Base-by-base conservation (phyloP, 345 rosid genomes). In the Lepidium didymum region DNA sequence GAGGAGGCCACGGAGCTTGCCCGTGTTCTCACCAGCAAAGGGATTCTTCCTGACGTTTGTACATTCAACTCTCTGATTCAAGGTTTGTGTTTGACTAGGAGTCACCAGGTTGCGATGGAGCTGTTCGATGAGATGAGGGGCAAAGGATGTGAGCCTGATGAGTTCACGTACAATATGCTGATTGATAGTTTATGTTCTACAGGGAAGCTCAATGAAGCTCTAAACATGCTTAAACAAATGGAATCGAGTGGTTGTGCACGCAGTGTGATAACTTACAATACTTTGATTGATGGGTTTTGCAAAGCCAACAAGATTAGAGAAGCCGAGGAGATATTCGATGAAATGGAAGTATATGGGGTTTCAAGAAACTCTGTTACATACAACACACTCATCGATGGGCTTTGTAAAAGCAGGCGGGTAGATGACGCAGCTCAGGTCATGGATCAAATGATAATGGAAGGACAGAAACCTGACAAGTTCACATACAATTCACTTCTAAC, bases 401-500 rank as follows among this genome's bases (percentile, higher is more conserved):
- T 90, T 35, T 87, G 86, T 79, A 88, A 86, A 76, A 77, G 67
- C 57, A 79, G 78, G 57, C 83, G 96, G 76, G 87, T 90, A 37
- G 87, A 88, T 54, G 96, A 88, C 27, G 96, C 97, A 3, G 84
- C 89, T 49, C 87, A 84, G 68, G 84, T 93, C 42, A 93, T 93
- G 89, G 94, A 87, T 76, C 98, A 84, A 75, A 90, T 93, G 97
- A 73, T 88, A 72, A 88, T 88, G 94, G 97, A 88, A 63, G 96
- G 94, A 40, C 76, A 85, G 66, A 83, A 87, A 60, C 94, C 92
- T 23, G 94, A 88, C 76, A 93, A 90, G 59, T 87, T 85, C 79
- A 88, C 98, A 0, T 87, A 90, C 75, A 90, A 83, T 74, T 90
- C 96, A 18, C 73, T 92, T 77, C 91, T 92, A 15, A 66, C 87